Evolutionary conservation across 306 rosid genomes (phyloP).

Genomic region (Pyrus betulifolia): DNA sequence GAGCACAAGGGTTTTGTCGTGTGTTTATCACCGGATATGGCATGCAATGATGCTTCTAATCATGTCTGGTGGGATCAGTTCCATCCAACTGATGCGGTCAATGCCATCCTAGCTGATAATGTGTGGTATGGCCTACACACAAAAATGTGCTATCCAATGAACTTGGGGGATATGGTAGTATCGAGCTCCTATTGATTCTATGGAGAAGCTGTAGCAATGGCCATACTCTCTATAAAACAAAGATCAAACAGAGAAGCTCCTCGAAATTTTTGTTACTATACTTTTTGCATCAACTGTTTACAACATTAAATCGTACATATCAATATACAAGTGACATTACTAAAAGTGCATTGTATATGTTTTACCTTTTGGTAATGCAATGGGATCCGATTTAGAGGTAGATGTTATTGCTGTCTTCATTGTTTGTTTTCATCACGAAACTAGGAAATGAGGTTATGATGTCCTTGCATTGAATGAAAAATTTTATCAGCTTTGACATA

Average conservation of each 20-base stretch:
- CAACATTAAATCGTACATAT: neutral
- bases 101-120: constrained; percentile 73
- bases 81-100: constrained; percentile 87
- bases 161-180: constrained; percentile 55
- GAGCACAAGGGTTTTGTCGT: constrained; percentile 73
- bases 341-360: neutral
- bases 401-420: constrained; percentile 18
- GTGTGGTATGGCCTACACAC: constrained; percentile 71
- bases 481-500: neutral
- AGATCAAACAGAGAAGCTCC: neutral
- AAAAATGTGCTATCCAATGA: constrained; percentile 68
- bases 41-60: constrained; percentile 64
- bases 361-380: neutral
- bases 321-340: neutral
- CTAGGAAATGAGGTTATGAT: constrained; percentile 35
- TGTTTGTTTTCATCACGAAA: constrained; percentile 15
- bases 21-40: constrained; percentile 77
- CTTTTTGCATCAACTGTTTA: neutral
- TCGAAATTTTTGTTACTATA: neutral
- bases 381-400: neutral
- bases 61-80: constrained; percentile 96
- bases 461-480: constrained; percentile 31
- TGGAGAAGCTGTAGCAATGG: neutral
- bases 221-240: neutral
- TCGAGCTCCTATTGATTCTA: constrained; percentile 17